Conservation (phyloP, 2,329 filamentous ascomycete species). For the Bertia moriformis region DNA sequence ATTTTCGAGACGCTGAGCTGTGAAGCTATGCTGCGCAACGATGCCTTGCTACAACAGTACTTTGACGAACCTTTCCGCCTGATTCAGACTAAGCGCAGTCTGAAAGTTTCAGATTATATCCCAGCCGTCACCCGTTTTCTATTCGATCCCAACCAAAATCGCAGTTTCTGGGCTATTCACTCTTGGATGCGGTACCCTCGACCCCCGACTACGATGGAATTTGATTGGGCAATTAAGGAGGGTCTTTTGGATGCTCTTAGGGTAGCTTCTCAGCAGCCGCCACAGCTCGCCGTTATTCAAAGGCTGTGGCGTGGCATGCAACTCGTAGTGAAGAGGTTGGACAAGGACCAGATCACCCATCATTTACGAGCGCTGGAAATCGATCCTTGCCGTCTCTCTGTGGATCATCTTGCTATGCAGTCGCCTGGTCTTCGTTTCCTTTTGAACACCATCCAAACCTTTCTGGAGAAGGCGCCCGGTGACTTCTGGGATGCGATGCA, state of each 20-base stretch:
- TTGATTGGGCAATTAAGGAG: constrained; percentile 74
- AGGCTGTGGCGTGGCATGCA: constrained; percentile 69
- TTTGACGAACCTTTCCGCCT: not conserved
- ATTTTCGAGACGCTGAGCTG: constrained; percentile 1
- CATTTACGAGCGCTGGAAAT: constrained; percentile 67
- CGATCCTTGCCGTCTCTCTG: constrained; percentile 48
- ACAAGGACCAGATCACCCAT: constrained; percentile 61
- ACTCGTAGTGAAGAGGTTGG: constrained; percentile 59
- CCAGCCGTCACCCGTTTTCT: not conserved
- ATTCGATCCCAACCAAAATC: not conserved
- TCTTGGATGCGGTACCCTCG: not conserved
- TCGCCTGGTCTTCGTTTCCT: constrained; percentile 50
- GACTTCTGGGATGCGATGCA: constrained; percentile 84
- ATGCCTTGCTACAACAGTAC: not conserved
- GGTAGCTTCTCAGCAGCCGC: constrained; percentile 39
- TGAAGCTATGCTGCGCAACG: not conserved
- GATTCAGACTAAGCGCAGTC: not conserved
- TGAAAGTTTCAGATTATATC: not conserved
- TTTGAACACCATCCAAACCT: constrained; percentile 52
- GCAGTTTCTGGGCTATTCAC: not conserved
- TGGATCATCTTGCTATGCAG: constrained; percentile 34
- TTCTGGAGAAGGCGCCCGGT: constrained; percentile 62
- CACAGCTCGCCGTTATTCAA: constrained; percentile 38
- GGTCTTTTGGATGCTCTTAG: constrained; percentile 54
- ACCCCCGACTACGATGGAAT: constrained; percentile 45